Evolutionary conservation across 257 asterid genomes (phyloP).

Genomic region (Misopates orontium): DNA sequence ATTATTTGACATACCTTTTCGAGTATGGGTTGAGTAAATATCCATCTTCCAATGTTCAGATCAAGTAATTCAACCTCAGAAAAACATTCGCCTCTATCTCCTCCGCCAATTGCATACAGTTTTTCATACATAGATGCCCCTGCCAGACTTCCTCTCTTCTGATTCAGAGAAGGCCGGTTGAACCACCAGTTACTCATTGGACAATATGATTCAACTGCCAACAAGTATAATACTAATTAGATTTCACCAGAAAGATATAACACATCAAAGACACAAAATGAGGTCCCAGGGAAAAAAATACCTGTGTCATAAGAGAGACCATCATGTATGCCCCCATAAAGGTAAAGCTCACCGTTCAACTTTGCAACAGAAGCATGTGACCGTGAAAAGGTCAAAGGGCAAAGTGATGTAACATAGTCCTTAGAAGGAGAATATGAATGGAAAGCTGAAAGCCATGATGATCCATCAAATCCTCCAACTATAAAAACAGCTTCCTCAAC

Average conservation of each 20-base stretch:
- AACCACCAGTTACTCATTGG: slow-evolving; percentile 51
- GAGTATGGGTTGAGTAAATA: slow-evolving; percentile 48
- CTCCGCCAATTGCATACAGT: slow-evolving; percentile 69
- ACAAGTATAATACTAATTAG: slow-evolving; percentile 24
- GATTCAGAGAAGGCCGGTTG: slow-evolving; percentile 49
- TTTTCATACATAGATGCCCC: slow-evolving; percentile 48
- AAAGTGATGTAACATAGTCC: slow-evolving; percentile 41
- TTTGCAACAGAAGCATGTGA: slow-evolving; percentile 47
- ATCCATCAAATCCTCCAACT: slow-evolving; percentile 73
- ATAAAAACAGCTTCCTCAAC: slow-evolving; percentile 38
- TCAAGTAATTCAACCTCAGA: slow-evolving; percentile 73
- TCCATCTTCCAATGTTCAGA: slow-evolving; percentile 55
- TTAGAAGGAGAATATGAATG: slow-evolving; percentile 42
- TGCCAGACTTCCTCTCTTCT: slow-evolving; percentile 51
- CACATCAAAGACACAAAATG: not conserved
- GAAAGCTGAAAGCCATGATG: slow-evolving; percentile 42
- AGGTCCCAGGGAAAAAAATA: slow-evolving; percentile 27
- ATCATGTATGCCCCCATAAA: slow-evolving; percentile 55
- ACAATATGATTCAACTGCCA: slow-evolving; percentile 69
- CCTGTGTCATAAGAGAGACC: slow-evolving; percentile 59
- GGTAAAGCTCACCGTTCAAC: slow-evolving; percentile 51
- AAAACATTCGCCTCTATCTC: slow-evolving; percentile 52
- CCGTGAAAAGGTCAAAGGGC: slow-evolving; percentile 46
- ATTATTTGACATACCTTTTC: slow-evolving; percentile 51
- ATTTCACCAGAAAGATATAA: slow-evolving; percentile 9